Percentiles rank a stretch among this genome's conserved stretches.
phyloP scores from a whole-genome alignment of 2,329 filamentous ascomycete genomes.

The Sarocladiaceae sp. region DNA sequence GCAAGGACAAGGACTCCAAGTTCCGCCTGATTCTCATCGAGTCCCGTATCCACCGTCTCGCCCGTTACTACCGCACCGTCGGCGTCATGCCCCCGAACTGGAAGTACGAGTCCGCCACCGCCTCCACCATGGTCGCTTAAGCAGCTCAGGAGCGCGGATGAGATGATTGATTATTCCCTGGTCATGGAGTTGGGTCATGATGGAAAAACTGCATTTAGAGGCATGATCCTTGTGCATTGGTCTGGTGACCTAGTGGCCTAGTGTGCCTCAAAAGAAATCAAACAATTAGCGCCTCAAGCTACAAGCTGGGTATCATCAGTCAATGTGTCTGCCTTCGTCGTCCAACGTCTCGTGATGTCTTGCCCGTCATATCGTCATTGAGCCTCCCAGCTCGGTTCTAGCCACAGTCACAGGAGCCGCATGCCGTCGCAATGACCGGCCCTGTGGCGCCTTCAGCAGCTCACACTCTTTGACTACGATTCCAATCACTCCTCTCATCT shows the following conservation, averaged over 20 bases:
- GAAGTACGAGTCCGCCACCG: conserved; percentile 98
- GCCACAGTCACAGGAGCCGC: too few relatives aligned
- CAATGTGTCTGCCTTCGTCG: not conserved
- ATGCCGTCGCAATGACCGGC: too few relatives aligned
- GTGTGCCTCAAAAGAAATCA: conserved; percentile 28
- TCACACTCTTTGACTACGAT: too few relatives aligned
- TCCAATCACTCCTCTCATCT: too few relatives aligned
- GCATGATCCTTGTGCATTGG: conserved; percentile 35
- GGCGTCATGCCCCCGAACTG: conserved; percentile 83
- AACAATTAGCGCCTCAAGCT: conserved; percentile 24
- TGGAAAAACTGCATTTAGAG: conserved; percentile 41
- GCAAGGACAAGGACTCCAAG: conserved; percentile 99
- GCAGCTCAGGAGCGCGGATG: conserved; percentile 19
- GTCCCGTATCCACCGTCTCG: conserved; percentile 99
- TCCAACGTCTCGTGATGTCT: not conserved
- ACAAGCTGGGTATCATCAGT: conserved; percentile 20
- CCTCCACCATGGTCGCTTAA: conserved; percentile 91
- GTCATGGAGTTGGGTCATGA: conserved; percentile 41
- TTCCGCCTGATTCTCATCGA: conserved; percentile 99
- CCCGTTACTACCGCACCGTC: conserved; percentile 99
- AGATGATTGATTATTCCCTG: conserved; percentile 26
- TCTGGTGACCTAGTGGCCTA: conserved; percentile 27
- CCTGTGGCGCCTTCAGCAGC: too few relatives aligned
- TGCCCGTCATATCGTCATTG: too few relatives aligned
- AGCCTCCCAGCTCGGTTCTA: too few relatives aligned